Percentiles rank a stretch among this genome's conserved stretches.
Conservation (phyloP, 495 filamentous ascomycete species). For the Podospora fimiseda region DNA sequence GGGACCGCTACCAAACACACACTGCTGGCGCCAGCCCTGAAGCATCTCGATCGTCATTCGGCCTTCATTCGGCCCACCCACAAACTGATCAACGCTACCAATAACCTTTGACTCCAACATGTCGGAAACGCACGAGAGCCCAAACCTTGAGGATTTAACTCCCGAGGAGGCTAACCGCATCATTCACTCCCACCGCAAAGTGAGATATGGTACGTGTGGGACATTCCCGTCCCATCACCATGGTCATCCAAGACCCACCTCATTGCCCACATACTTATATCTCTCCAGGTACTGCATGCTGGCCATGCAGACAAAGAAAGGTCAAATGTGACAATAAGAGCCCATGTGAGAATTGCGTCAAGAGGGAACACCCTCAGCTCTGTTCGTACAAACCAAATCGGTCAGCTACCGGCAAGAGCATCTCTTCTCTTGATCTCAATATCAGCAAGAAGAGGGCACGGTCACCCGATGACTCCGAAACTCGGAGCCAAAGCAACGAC, state of each 20-base stretch:
- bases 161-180: conserved; percentile 53
- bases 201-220: conserved; percentile 48
- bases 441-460: conserved; percentile 40
- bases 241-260: not conserved
- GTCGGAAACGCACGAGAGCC: conserved; percentile 33
- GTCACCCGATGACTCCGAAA: conserved; percentile 36
- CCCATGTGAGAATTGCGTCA: conserved; percentile 67
- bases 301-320: conserved; percentile 66
- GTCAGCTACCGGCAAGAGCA: conserved; percentile 45
- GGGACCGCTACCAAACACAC: no score
- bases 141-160: conserved; percentile 43
- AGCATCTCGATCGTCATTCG: conserved; percentile 12
- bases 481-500: conserved; percentile 33
- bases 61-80: conserved; percentile 11
- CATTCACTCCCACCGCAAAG: conserved; percentile 54
- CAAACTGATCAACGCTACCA: not conserved
- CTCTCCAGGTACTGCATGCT: conserved; percentile 54
- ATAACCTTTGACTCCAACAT: conserved; percentile 9
- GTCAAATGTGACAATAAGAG: conserved; percentile 70
- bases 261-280: not conserved
- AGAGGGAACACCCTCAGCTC: conserved; percentile 63
- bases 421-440: conserved; percentile 27
- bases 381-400: conserved; percentile 68
- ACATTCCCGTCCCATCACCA: not conserved
- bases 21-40: not conserved